Conservation (phyloP, 2,329 filamentous ascomycete species). For the Pseudogymnoascus sp. region DNA sequence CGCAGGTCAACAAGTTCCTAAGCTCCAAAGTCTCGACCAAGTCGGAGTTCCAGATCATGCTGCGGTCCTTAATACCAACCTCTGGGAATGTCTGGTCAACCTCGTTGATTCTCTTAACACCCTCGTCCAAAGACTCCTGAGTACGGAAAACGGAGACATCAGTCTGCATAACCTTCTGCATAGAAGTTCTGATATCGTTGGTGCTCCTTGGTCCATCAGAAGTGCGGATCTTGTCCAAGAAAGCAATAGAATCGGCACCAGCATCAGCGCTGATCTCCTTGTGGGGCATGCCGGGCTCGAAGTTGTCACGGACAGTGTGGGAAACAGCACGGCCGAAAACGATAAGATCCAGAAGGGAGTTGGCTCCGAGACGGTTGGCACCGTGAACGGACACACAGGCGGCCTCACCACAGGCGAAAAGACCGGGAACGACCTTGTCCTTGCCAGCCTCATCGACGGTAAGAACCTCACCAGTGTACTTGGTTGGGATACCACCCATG, state of each 20-base stretch:
- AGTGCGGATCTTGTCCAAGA: slow-evolving; percentile 77
- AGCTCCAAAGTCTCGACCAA: slow-evolving; percentile 94
- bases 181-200: slow-evolving; percentile 76
- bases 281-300: slow-evolving; percentile 72
- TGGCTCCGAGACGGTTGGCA: slow-evolving; percentile 94
- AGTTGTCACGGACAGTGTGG: slow-evolving; percentile 93
- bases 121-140: slow-evolving; percentile 86
- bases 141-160: slow-evolving; percentile 96
- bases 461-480: slow-evolving; percentile 93
- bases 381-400: slow-evolving; percentile 97
- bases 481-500: slow-evolving; percentile 98
- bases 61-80: slow-evolving; percentile 93
- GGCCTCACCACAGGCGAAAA: slow-evolving; percentile 95
- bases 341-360: slow-evolving; percentile 93
- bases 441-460: slow-evolving; percentile 78
- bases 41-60: slow-evolving; percentile 99
- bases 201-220: slow-evolving; percentile 80
- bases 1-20: slow-evolving; percentile 91
- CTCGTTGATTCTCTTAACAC: slow-evolving; percentile 76
- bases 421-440: slow-evolving; percentile 86
- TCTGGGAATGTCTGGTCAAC: slow-evolving; percentile 74
- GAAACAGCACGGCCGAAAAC: slow-evolving; percentile 97
- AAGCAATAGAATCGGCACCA: slow-evolving; percentile 76
- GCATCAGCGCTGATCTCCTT: slow-evolving; percentile 76
- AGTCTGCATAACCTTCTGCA: slow-evolving; percentile 98